Conservation (phyloP, 306 rosid species). For the Elaeagnus macrophylla region DNA sequence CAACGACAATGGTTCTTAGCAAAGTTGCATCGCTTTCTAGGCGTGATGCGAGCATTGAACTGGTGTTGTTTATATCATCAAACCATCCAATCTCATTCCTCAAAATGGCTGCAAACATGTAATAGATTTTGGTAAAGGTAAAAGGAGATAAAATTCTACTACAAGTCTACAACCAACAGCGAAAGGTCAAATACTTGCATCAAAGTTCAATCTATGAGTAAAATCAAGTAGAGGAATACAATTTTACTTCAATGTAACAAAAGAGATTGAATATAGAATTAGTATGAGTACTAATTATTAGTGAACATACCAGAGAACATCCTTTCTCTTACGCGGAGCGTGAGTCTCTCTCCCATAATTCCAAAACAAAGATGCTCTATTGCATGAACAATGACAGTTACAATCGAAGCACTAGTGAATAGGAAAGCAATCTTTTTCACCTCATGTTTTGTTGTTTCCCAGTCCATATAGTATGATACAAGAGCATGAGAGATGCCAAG, state of each 20-base stretch:
- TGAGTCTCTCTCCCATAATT: slow-evolving; percentile 91
- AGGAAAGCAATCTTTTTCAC: slow-evolving; percentile 61
- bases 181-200: background rate
- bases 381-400: slow-evolving; percentile 73
- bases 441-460: slow-evolving; percentile 81
- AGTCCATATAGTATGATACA: slow-evolving; percentile 87
- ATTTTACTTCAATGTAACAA: no score
- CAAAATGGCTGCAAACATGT: slow-evolving; percentile 63
- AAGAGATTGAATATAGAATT: no score
- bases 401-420: slow-evolving; percentile 54
- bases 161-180: background rate
- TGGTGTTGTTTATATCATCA: slow-evolving; percentile 73
- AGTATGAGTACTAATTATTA: background rate
- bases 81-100: slow-evolving; percentile 97
- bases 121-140: slow-evolving; percentile 8
- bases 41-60: slow-evolving; percentile 84
- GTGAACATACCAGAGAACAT: slow-evolving; percentile 66
- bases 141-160: no score
- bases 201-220: no score
- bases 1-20: slow-evolving; percentile 72
- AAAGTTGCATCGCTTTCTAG: slow-evolving; percentile 79
- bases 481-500: slow-evolving; percentile 94
- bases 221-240: no score
- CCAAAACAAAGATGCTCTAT: slow-evolving; percentile 80
- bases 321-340: slow-evolving; percentile 80